Evolutionary conservation across 2,329 filamentous ascomycete genomes (phyloP), one percentile per base, ranked within the genome.

Genomic region (Blumeria graminis): DNA sequence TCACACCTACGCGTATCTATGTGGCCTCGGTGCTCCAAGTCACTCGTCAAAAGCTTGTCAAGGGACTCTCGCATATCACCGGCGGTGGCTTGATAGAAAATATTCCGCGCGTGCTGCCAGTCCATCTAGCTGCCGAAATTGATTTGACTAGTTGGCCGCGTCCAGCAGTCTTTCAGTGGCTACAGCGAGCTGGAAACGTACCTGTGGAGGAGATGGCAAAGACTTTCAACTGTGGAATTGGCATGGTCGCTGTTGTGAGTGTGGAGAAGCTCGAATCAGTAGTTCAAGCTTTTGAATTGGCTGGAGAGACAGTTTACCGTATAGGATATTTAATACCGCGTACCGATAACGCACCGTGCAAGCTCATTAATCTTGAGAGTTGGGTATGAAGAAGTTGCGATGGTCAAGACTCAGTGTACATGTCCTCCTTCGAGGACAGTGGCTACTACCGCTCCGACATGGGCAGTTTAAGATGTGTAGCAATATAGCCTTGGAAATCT

Each of bases 31-130:
- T 94, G 22, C 77, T 96, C 9, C 76, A 80, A 53, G 77, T 84
- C 0, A 70, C 77, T 22, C 70, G 76, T 52, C 73, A 76, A 60
- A 71, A 74, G 9, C 72, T 87, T 43, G 74, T 96, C 68, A 94
- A 94, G 72, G 92, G 92, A 56, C 84, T 96, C 68, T 85, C 92
- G 10, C 92, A 98, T 71, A 96, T 98, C 71, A 98, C 92, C 0
- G 92, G 92, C 55, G 92, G 92, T 59, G 92, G 92, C 10, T 76
- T 98, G 18, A 74, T 83, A 16, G 92, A 98, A 71, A 98, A 98
- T 68, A 83, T 98, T 32, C 92, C 92, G 34, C 82, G 92, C 61
- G 94, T 94, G 84, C 75, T 98, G 16, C 92, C 92, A 1, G 69
- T 76, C 36, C 73, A 81, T 50, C 77, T 98, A 6, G 77, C 58